phyloP scores from a whole-genome alignment of 2,329 filamentous ascomycete genomes.

The Fusarium pseudoanthophilum region DNA sequence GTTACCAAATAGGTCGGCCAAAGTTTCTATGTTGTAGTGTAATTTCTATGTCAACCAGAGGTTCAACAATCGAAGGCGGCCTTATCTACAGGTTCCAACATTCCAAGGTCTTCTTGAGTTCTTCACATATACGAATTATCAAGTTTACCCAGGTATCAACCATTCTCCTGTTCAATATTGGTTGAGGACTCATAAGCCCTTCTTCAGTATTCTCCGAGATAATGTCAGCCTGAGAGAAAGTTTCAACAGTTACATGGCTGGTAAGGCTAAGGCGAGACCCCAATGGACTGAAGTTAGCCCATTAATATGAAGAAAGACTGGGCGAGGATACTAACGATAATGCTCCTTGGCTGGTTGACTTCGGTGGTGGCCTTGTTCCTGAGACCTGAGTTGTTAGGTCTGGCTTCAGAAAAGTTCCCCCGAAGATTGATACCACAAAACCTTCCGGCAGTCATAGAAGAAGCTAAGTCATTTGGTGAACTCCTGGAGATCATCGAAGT shows the following conservation, averaged over 20 bases:
- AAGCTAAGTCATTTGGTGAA: background rate
- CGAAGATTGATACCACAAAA: slow-evolving; percentile 14
- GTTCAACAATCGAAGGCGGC: slow-evolving; percentile 16
- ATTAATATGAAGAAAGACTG: too few species aligned
- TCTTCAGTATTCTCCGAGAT: slow-evolving; percentile 48
- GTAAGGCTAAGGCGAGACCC: slow-evolving; percentile 47
- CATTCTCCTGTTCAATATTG: slow-evolving; percentile 36
- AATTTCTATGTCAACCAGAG: slow-evolving; percentile 24
- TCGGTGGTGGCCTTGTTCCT: background rate
- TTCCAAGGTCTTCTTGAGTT: slow-evolving; percentile 48
- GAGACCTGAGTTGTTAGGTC: slow-evolving; percentile 1
- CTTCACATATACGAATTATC: slow-evolving; percentile 48
- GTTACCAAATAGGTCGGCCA: slow-evolving; percentile 17
- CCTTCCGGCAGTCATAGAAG: slow-evolving; percentile 14
- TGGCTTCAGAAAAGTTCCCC: background rate
- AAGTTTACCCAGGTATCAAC: slow-evolving; percentile 45
- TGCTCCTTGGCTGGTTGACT: too few species aligned
- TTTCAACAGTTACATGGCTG: slow-evolving; percentile 52
- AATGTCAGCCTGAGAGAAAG: slow-evolving; percentile 44
- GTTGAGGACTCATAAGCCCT: slow-evolving; percentile 36
- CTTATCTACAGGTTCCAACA: slow-evolving; percentile 31
- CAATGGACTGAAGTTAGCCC: slow-evolving; percentile 45
- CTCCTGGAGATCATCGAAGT: slow-evolving; percentile 8
- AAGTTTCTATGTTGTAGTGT: slow-evolving; percentile 3
- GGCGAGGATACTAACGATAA: too few species aligned